Percentiles rank a stretch among this genome's conserved stretches.
phyloP scores from a whole-genome alignment of 2,329 filamentous ascomycete species.

The Epichloe bromicola region DNA sequence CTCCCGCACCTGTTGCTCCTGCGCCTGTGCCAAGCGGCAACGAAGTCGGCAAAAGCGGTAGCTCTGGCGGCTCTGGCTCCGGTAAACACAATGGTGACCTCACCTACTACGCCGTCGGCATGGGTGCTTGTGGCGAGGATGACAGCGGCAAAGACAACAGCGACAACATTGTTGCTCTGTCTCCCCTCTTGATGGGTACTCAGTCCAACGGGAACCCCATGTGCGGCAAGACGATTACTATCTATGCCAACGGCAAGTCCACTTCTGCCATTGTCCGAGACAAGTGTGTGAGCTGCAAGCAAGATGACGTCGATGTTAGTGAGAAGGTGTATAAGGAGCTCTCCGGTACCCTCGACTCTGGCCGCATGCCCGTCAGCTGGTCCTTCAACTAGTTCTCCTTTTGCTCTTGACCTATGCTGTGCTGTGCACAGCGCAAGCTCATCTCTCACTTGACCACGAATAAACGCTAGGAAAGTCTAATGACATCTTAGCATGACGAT shows the following conservation, averaged over 20 bases:
- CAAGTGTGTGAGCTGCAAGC: constrained; percentile 59
- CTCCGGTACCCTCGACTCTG: constrained; percentile 29
- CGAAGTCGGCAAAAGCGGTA: constrained; percentile 5
- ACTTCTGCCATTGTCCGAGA: constrained; percentile 50
- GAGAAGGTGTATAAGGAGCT: constrained; percentile 42
- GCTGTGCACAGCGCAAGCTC: constrained; percentile 6
- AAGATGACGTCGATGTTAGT: constrained; percentile 46
- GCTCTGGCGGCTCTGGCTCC: constrained; percentile 10
- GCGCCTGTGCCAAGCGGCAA: constrained; percentile 4
- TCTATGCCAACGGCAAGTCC: constrained; percentile 46
- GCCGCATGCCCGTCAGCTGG: constrained; percentile 32
- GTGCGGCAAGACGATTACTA: constrained; percentile 56
- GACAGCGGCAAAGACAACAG: constrained; percentile 41
- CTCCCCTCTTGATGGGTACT: constrained; percentile 47
- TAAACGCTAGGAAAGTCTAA: neutral
- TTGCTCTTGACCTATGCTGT: neutral
- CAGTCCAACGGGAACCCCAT: constrained; percentile 54
- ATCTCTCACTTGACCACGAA: neutral
- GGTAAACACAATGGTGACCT: constrained; percentile 44
- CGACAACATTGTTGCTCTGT: constrained; percentile 57
- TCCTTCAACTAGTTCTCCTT: constrained; percentile 26
- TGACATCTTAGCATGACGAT: constrained; percentile 1
- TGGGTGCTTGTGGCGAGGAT: constrained; percentile 55
- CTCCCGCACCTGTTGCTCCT: constrained; percentile 8
- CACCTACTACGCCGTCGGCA: constrained; percentile 60